These are phyloP conservation scores for Withania somnifera DNA, from an alignment of 305 asterid species.

Conservation along the genomic window DNA sequence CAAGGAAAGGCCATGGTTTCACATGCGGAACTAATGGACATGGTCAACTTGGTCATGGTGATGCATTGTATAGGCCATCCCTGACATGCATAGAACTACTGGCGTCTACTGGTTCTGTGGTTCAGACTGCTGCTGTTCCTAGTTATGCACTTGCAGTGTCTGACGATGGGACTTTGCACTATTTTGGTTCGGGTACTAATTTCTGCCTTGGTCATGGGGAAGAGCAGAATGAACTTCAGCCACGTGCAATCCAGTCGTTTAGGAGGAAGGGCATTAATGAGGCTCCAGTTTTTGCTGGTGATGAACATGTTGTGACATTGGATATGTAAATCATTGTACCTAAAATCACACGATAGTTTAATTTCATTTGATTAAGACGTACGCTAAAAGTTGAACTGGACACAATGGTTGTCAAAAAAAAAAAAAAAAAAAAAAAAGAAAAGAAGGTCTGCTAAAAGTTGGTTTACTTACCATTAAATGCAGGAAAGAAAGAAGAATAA, in stretches of 20 bases:
- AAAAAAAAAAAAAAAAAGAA: too few species aligned
- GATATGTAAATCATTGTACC: constrained; percentile 36
- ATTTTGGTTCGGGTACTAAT: constrained; percentile 75
- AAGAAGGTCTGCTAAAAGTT: too few species aligned
- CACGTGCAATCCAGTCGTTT: constrained; percentile 47
- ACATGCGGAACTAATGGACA: constrained; percentile 64
- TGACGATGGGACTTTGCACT: constrained; percentile 53
- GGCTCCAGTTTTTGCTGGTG: constrained; percentile 68
- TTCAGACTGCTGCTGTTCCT: constrained; percentile 67
- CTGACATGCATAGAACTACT: constrained; percentile 49
- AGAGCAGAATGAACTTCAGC: constrained; percentile 62
- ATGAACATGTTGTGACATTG: constrained; percentile 81
- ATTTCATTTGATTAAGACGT: not conserved
- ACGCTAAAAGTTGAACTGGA: not conserved
- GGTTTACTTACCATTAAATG: not conserved
- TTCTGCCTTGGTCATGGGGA: constrained; percentile 88
- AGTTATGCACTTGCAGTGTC: constrained; percentile 57
- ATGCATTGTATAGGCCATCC: constrained; percentile 46
- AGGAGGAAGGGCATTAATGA: constrained; percentile 53
- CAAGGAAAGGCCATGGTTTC: constrained; percentile 58
- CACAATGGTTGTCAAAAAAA: too few species aligned
- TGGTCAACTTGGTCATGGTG: constrained; percentile 85
- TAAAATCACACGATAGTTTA: not conserved
- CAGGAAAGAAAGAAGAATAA: not conserved
- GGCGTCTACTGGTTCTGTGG: constrained; percentile 23